These are phyloP conservation scores for Corchorus capsularis DNA, from an alignment of 345 rosid species.

Conservation along the genomic window DNA sequence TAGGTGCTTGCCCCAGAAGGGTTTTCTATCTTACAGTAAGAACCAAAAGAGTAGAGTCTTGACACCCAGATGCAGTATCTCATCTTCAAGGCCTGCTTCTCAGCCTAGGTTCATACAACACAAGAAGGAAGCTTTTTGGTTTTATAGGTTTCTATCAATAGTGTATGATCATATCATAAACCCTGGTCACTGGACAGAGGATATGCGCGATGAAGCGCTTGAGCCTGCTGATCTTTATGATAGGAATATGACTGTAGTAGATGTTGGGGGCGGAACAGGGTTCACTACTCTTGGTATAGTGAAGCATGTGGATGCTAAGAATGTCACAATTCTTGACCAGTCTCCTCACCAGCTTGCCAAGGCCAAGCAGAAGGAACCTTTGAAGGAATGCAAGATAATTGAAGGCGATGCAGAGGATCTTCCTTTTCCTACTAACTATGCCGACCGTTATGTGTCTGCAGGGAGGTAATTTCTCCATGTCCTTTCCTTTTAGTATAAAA, in stretches of 20 bases:
- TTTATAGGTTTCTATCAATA: slow-evolving; percentile 89
- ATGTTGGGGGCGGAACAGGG: slow-evolving; percentile 99
- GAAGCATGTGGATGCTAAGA: slow-evolving; percentile 93
- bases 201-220: slow-evolving; percentile 94
- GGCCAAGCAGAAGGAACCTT: slow-evolving; percentile 89
- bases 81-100: slow-evolving; percentile 80
- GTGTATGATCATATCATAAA: slow-evolving; percentile 88
- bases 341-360: slow-evolving; percentile 99
- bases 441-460: slow-evolving; percentile 96
- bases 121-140: slow-evolving; percentile 98
- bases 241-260: slow-evolving; percentile 76
- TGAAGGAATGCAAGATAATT: slow-evolving; percentile 87
- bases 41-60: slow-evolving; percentile 29
- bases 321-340: slow-evolving; percentile 93
- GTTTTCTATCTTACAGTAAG: slow-evolving; percentile 30
- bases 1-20: slow-evolving; percentile 34
- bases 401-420: slow-evolving; percentile 98
- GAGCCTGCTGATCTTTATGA: slow-evolving; percentile 88
- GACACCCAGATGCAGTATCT: slow-evolving; percentile 56
- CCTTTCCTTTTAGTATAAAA: not conserved
- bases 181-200: slow-evolving; percentile 97
- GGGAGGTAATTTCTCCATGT: slow-evolving; percentile 59
- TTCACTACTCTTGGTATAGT: slow-evolving; percentile 95
- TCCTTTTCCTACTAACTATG: slow-evolving; percentile 83
- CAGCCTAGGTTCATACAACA: slow-evolving; percentile 98